Conservation (phyloP, 176 grass and related monocot genomes). For the Oryza glaberrima region DNA sequence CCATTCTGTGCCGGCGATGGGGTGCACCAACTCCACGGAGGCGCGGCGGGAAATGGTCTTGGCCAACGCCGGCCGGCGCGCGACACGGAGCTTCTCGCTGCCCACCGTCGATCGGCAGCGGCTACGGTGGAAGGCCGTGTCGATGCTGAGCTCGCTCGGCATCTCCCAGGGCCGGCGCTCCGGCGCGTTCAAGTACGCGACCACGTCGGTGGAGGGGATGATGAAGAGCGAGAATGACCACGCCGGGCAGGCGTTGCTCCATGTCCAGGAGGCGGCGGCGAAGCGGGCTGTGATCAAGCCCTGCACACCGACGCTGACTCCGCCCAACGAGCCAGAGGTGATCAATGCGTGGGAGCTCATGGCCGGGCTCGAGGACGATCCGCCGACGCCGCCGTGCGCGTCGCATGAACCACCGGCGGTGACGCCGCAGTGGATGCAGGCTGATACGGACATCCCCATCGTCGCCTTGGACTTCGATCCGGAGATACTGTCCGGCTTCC, state of each 20-base stretch:
- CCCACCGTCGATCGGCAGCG: constrained; percentile 44
- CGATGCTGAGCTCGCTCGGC: constrained; percentile 48
- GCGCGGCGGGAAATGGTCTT: constrained; percentile 42
- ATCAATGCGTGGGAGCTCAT: constrained; percentile 72
- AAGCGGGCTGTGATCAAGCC: not conserved
- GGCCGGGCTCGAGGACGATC: constrained; percentile 54
- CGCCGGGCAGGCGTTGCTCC: not conserved
- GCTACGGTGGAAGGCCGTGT: constrained; percentile 37
- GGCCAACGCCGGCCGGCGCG: constrained; percentile 2
- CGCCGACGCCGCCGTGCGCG: constrained; percentile 29
- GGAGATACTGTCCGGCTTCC: constrained; percentile 60
- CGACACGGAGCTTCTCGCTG: constrained; percentile 53
- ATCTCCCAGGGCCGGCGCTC: not conserved
- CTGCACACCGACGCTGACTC: constrained; percentile 52
- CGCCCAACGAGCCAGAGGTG: constrained; percentile 66
- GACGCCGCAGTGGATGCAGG: constrained; percentile 55
- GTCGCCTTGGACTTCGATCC: constrained; percentile 53
- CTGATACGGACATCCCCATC: constrained; percentile 31
- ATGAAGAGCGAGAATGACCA: constrained; percentile 31
- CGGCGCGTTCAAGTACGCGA: constrained; percentile 13
- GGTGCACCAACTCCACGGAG: constrained; percentile 54
- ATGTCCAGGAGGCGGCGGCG: constrained; percentile 7
- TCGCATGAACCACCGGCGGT: not conserved
- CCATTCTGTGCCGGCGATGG: constrained; percentile 42
- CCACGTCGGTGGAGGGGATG: constrained; percentile 43